Percentiles rank a stretch among this genome's conserved stretches.
Evolutionary conservation across 306 rosid species (phyloP).

Genomic region (Gastrolobium bilobum): DNA sequence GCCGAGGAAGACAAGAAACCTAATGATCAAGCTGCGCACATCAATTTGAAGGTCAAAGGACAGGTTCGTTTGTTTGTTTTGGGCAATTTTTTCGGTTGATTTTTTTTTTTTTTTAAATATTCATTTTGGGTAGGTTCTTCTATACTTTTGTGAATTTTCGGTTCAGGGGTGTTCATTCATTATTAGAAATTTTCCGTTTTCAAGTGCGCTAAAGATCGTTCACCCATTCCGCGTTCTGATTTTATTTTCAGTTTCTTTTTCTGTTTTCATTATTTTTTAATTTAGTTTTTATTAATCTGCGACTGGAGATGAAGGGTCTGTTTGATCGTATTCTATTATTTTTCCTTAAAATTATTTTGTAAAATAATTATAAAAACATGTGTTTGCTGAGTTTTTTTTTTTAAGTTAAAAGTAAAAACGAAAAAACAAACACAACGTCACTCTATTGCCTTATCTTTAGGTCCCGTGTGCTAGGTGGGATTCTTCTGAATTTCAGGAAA

Average conservation of each 20-base stretch:
- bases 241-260: not conserved
- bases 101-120: not conserved
- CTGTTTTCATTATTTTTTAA: not conserved
- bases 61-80: slow-evolving; percentile 60
- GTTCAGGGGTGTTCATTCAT: not conserved
- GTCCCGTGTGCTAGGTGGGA: no score
- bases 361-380: no score
- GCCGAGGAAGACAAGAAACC: slow-evolving; percentile 85
- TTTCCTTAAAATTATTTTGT: no score
- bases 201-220: not conserved
- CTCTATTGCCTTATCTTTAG: no score
- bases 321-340: no score
- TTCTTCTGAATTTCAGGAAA: no score
- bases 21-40: slow-evolving; percentile 65
- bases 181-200: not conserved
- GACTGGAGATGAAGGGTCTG: not conserved
- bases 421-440: no score
- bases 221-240: not conserved
- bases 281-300: not conserved
- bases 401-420: no score
- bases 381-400: no score
- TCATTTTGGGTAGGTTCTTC: not conserved
- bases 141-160: not conserved
- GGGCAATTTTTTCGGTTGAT: not conserved
- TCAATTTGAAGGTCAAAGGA: slow-evolving; percentile 83